Conservation (phyloP, 176 grass and related monocot species). For the Elymus sibiricus region DNA sequence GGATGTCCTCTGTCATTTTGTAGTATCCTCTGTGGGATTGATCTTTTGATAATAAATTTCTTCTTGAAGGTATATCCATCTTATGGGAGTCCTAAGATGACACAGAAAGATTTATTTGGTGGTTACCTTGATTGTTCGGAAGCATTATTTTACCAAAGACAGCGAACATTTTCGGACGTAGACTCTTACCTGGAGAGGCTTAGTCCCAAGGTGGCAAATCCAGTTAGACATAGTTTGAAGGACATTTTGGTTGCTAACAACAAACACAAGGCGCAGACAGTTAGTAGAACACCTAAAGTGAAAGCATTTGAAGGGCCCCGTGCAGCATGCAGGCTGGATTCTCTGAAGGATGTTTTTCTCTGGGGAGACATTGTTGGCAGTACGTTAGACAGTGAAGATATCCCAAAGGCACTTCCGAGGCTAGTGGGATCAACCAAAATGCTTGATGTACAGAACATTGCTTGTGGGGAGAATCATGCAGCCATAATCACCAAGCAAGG, state of each 20-base stretch:
- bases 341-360: conserved; percentile 90
- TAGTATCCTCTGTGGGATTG: neutral
- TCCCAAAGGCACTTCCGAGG: conserved; percentile 50
- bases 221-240: conserved; percentile 44
- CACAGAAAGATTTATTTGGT: conserved; percentile 38
- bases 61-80: conserved; percentile 65
- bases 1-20: neutral
- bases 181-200: conserved; percentile 67
- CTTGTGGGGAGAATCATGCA: conserved; percentile 64
- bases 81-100: conserved; percentile 51
- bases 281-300: conserved; percentile 42
- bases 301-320: conserved; percentile 54
- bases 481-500: conserved; percentile 89
- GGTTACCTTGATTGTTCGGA: conserved; percentile 54
- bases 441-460: conserved; percentile 77
- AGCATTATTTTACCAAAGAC: conserved; percentile 64
- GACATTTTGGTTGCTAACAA: conserved; percentile 41
- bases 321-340: conserved; percentile 47
- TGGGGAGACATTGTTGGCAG: conserved; percentile 76
- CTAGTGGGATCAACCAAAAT: conserved; percentile 68
- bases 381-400: conserved; percentile 38
- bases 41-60: conserved; percentile 27
- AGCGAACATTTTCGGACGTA: conserved; percentile 57
- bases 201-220: conserved; percentile 49
- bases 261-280: conserved; percentile 34